Percentiles rank a stretch among this genome's conserved stretches.
Conservation (phyloP, 176 grass and related monocot genomes). For the Aegilops longissima region DNA sequence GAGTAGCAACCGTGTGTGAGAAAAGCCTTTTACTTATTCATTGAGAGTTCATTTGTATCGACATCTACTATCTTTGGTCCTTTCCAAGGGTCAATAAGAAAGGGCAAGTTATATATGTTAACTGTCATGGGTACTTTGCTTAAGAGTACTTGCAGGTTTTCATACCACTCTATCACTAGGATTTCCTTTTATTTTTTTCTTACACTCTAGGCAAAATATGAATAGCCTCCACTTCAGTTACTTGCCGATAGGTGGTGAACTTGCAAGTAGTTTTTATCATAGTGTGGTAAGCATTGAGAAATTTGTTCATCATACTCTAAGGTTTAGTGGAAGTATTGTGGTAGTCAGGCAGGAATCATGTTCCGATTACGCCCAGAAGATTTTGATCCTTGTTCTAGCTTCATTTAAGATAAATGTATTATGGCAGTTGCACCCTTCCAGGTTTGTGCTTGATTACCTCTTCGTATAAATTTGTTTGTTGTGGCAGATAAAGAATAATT, state of each 20-base stretch:
- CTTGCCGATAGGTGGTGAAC: neutral
- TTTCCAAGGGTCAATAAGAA: neutral
- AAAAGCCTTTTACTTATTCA: neutral
- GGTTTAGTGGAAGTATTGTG: neutral
- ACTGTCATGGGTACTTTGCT: neutral
- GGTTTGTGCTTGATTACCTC: neutral
- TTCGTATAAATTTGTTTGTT: neutral
- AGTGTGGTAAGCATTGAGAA: neutral
- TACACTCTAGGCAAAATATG: neutral
- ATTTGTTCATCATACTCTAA: neutral
- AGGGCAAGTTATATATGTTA: neutral
- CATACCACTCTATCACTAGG: neutral
- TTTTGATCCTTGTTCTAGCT: neutral
- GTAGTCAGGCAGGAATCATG: neutral
- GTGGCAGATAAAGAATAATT: neutral
- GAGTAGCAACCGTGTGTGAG: neutral
- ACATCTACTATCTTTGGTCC: neutral
- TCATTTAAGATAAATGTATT: no score
- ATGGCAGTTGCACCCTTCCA: neutral
- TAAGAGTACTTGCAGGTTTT: neutral
- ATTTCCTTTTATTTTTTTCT: neutral
- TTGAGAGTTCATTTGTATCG: neutral
- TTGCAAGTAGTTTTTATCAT: neutral
- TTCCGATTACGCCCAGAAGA: neutral
- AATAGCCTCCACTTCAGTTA: neutral